Base-by-base conservation (phyloP, 768 basidiomycete species). In the Pholiota conissans region DNA sequence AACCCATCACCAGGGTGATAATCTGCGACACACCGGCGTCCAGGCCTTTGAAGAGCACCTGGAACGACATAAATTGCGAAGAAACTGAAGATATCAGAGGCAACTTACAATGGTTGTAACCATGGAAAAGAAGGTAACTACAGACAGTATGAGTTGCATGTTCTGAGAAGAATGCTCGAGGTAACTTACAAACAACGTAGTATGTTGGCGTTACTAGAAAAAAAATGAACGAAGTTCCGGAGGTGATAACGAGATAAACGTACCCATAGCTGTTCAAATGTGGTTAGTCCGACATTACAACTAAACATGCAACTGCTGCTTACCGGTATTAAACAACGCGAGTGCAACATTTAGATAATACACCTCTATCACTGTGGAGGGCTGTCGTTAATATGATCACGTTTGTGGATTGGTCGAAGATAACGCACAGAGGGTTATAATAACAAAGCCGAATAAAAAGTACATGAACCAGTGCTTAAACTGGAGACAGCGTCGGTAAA, bases 331-430 rank as follows among this genome's bases (percentile, higher is more conserved):
- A 80, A 95, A 98, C 32, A 98, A 76, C 56, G 95, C 97, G 58
- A 99, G 85, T 16, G 97, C 97, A 58, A 95, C 87, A 73, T 97
- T 98, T 58, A 98, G 81, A 74, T 93, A 98, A 73, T 91, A 95
- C 66, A 98, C 91, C 71, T 98, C 96, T 57, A 87, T 87, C 56
- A 94, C 89, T 91, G 45, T 13, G 39, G 47, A 16, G 49, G 20
- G 27, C 26, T 48, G 18, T 50, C 9, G 39, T 49, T 57, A 30
- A 55, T 65, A 46, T 68, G 49, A 69, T 54, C 46, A 27, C 24
- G 29, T 24, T 47, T 18, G 22, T 27, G 56, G 20, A 51, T 13
- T 11, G 5, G 42, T 26, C n/a, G 6, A 58, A 28, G 5, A 70
- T 82, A 4, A 75, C 90, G 65, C 66, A 85, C 93, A 67, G 16